Conservation (phyloP, 2,329 filamentous ascomycete species). For the Diaporthe sp. region DNA sequence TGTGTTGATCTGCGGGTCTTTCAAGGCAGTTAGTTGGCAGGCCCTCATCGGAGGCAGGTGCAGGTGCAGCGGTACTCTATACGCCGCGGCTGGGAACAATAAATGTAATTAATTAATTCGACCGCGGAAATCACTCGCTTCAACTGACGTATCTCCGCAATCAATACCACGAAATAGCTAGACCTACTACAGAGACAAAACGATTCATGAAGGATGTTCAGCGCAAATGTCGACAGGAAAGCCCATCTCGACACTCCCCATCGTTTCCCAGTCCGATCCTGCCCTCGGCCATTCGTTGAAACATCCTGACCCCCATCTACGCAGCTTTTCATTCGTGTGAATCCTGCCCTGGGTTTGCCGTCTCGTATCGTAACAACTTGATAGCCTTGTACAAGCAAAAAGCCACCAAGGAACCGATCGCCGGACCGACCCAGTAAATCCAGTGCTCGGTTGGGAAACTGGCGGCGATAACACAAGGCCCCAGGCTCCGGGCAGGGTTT, state of each 20-base stretch:
- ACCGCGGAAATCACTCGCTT: too few relatives aligned
- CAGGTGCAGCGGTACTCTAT: background rate
- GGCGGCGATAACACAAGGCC: conserved; percentile 55
- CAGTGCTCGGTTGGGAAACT: conserved; percentile 58
- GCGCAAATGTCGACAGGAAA: background rate
- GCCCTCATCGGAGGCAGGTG: background rate
- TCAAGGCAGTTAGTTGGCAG: background rate
- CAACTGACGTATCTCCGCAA: background rate
- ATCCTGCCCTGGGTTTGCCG: conserved; percentile 17
- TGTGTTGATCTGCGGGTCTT: background rate
- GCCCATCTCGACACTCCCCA: background rate
- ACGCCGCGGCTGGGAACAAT: background rate
- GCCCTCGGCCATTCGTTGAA: too few relatives aligned
- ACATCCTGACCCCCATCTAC: accelerated
- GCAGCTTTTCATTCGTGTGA: background rate
- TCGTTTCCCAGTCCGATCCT: background rate
- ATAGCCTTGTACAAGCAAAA: conserved; percentile 61
- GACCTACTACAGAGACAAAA: background rate
- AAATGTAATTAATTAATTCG: background rate
- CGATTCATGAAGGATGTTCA: background rate
- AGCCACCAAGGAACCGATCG: conserved; percentile 60
- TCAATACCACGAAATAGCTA: background rate
- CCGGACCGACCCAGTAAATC: conserved; percentile 67
- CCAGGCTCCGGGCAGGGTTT: conserved; percentile 63
- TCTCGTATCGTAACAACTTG: conserved; percentile 61